Base-by-base conservation (phyloP, 805 yeast species). In the Blastobotrys chiropterorum region DNA sequence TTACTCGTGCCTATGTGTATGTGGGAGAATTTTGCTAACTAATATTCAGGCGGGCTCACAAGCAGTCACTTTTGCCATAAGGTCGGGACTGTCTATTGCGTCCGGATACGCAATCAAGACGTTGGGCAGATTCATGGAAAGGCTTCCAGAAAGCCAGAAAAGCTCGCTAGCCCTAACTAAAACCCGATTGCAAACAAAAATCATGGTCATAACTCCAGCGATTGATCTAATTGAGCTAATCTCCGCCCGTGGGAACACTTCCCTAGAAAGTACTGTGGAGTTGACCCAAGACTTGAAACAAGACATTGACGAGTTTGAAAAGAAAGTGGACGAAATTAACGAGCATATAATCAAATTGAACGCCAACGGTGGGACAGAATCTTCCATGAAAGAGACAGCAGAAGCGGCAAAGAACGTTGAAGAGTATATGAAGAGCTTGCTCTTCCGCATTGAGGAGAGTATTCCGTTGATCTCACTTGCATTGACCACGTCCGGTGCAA, bases 31-130 rank as follows among this genome's bases (percentile, higher is more conserved):
- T 11, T 19, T 7, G 3, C 17, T 3, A 8, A 17, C 4, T 8
- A 38, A 3, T 44, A n/a, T 45, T 20, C 15, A 74, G 67, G 94
- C 94, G 2, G 85, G 90, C 30, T 80, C 79, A 48, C 90, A 85
- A 57, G 86, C 87, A 1, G 86, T 86, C n/a, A 77, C 88, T 1
- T 83, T 86, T 67, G 95, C 90, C 7, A 80, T 86, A 22, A 72
- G 85, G 52, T 85, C 90, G 1, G 89, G 94, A 0, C 78, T 86
- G 31, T 81, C 89, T 1, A 58, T 86, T 17, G 94, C 90, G 0
- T 80, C 90, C 0, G 80, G 85, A 0, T 86, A 80, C 67, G 90
- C 90, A 19, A 73, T 85, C 42, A 80, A 78, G 53, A 80, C 85
- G 0, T 78, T 85, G n/a, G 65, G 79, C 7, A 75, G 66, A 48